Evolutionary conservation across 129 eudicot genomes (phyloP), one percentile per base, ranked within the genome.

Genomic region (Centrapalus pauciflorus): DNA sequence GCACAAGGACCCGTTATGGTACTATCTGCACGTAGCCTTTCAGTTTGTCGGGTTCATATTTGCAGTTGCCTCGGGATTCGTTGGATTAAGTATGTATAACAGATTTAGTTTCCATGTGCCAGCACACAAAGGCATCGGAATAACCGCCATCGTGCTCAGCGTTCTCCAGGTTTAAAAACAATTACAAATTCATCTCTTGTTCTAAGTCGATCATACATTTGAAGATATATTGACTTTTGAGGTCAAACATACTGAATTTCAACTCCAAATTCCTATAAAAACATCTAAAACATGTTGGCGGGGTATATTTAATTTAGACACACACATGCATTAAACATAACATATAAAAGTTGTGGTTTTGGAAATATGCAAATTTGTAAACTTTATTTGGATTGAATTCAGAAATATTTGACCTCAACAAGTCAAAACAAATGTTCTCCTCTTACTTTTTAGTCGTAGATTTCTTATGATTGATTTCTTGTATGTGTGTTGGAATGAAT

Each of bases 1-100:
- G 81, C 95, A 84, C 10, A 68, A 73, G 23, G 95, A 88, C 10
- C 85, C 84, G 2, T 57, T 86, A 37, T 93, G 99, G 99, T 93
- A 71, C 61, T 84, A 82, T 61, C 72, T 93, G 65, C 99, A 93
- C 35, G 55, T 83, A 9, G 56, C 27, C 46, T 54, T 86, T 82
- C 96, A 93, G 38, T 82, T 93, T 69, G 37, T 84, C 1, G 96
- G 96, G 30, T 93, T 89, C 74, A 68, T 86, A 33, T 32, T 86
- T 4, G 95, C 82, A 19, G 52, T 93, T 26, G 82, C 95, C 4
- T 63, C 85, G 3, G 86, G 83, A 13, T 74, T 89, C 61, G 83
- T 93, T 12, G 99, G 99, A 67, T 64, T 79, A 20, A 77, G 83
- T 35, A 79, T 93, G 60, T 75, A 80, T 46, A 69, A 76, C 57